phyloP scores from a whole-genome alignment of 1,284 basidiomycete genomes.

The Thecaphora thlaspeos region DNA sequence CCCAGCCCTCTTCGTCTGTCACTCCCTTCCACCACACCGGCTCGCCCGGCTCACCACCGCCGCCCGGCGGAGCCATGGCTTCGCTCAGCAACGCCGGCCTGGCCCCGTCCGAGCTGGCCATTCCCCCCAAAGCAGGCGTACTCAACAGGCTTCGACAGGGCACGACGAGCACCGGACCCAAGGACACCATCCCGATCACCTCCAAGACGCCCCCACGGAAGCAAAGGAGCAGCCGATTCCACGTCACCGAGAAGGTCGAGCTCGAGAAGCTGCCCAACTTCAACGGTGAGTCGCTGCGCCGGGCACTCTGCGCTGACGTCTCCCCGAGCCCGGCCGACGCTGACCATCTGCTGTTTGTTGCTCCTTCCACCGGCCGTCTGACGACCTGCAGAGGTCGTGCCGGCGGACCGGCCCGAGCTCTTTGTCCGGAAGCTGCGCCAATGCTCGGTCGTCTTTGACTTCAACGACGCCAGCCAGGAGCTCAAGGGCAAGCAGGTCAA shows the following conservation, averaged over 20 bases:
- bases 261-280: conserved; percentile 94
- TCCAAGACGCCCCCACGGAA: conserved; percentile 55
- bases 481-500: conserved; percentile 98
- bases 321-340: no score
- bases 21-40: conserved; percentile 40
- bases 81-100: conserved; percentile 36
- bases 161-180: conserved; percentile 36
- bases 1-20: conserved; percentile 36
- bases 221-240: conserved; percentile 68
- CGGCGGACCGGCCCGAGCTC: conserved; percentile 81
- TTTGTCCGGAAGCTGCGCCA: conserved; percentile 95
- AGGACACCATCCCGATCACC: conserved; percentile 54
- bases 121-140: conserved; percentile 47
- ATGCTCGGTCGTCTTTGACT: conserved; percentile 95
- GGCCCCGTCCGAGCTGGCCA: conserved; percentile 29
- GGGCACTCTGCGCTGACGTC: no score
- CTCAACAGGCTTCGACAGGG: conserved; percentile 44
- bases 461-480: conserved; percentile 95
- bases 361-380: background rate
- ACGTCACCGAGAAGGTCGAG: conserved; percentile 92
- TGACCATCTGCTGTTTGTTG: no score
- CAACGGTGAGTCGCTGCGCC: conserved; percentile 75
- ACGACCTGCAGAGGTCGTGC: conserved; percentile 72
- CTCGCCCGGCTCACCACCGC: conserved; percentile 40
- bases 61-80: conserved; percentile 39